These are phyloP conservation scores for Leptodermis oblonga DNA, from an alignment of 257 asterid species.

Conservation along the genomic window DNA sequence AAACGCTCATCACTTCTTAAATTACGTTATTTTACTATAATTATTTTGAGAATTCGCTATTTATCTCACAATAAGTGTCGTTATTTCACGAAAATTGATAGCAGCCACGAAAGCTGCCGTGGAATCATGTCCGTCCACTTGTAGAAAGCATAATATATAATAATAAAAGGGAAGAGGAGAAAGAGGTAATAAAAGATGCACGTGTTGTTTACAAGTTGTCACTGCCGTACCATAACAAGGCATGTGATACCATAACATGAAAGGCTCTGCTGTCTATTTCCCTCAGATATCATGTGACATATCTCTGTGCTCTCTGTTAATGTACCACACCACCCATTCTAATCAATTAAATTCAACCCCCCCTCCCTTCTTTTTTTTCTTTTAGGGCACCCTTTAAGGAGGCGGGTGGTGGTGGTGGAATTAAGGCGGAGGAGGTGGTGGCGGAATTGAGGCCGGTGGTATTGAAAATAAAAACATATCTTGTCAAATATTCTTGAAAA, in stretches of 20 bases:
- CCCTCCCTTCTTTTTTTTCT: neutral
- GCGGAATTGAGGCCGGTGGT: too few relatives aligned
- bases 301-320: neutral
- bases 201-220: conserved; percentile 30
- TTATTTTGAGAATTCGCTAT: too few relatives aligned
- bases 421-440: too few relatives aligned
- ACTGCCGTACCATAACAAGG: conserved; percentile 39
- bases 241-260: conserved; percentile 55
- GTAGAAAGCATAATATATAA: neutral
- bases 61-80: too few relatives aligned
- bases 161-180: neutral
- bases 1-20: too few relatives aligned
- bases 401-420: too few relatives aligned
- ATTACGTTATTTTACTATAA: too few relatives aligned
- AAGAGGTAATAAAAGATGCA: conserved; percentile 24
- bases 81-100: too few relatives aligned
- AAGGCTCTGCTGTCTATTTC: conserved; percentile 39
- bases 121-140: neutral
- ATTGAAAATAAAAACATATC: too few relatives aligned
- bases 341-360: neutral
- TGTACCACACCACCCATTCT: neutral
- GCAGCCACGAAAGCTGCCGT: too few relatives aligned
- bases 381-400: too few relatives aligned
- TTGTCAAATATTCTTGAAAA: too few relatives aligned
- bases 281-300: conserved; percentile 37